Conservation (phyloP, 768 basidiomycete species). For the Scleroderma citrinum region DNA sequence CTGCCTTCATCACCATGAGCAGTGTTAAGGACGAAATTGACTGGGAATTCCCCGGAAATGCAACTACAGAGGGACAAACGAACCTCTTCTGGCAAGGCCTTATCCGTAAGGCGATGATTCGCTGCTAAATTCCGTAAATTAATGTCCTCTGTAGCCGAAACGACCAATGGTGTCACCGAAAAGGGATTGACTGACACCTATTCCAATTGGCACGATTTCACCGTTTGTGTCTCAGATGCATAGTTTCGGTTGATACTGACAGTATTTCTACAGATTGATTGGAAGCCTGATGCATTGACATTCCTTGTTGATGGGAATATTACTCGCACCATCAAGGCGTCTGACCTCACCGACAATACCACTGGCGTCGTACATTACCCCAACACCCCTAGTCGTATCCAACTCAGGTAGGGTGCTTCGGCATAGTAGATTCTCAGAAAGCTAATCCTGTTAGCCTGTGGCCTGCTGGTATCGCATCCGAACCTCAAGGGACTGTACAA, state of each 20-base stretch:
- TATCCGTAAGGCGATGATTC: conserved; percentile 44
- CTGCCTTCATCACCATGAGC: conserved; percentile 82
- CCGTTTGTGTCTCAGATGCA: conserved; percentile 39
- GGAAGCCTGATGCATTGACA: conserved; percentile 61
- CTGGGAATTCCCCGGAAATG: conserved; percentile 74
- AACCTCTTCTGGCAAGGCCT: conserved; percentile 78
- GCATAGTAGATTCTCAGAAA: not conserved
- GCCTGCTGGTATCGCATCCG: conserved; percentile 69
- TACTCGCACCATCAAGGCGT: conserved; percentile 62
- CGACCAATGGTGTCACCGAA: conserved; percentile 45
- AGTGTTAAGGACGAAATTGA: conserved; percentile 83
- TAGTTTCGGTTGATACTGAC: not conserved
- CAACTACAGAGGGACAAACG: conserved; percentile 62
- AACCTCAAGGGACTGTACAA: conserved; percentile 60
- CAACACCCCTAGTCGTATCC: conserved; percentile 72
- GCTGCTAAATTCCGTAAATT: not conserved
- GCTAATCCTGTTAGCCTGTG: conserved; percentile 44
- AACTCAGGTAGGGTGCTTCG: conserved; percentile 53
- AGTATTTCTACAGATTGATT: conserved; percentile 55
- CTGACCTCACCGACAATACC: conserved; percentile 44
- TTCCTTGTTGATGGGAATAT: conserved; percentile 67
- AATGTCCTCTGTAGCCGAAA: conserved; percentile 28
- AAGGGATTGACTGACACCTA: conserved; percentile 57
- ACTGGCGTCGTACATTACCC: conserved; percentile 65
- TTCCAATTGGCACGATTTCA: conserved; percentile 68